These are phyloP conservation scores for Ophiostoma tasmaniense DNA, from an alignment of 2,329 filamentous ascomycete species.

Conservation along the genomic window DNA sequence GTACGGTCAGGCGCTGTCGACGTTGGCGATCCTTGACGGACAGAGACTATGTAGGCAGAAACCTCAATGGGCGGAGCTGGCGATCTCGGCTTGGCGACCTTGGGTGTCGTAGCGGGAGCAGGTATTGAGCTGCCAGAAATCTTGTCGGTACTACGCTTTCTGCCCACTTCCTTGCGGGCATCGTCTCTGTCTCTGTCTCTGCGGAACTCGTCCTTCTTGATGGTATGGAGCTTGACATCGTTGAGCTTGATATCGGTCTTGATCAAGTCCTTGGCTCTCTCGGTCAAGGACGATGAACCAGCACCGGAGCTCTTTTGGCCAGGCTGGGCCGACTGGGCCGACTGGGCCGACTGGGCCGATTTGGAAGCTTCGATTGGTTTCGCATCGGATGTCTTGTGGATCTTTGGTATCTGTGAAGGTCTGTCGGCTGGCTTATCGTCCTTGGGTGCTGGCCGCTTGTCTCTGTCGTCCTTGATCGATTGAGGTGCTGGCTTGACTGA, in stretches of 20 bases:
- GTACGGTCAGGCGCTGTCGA: conserved; percentile 13
- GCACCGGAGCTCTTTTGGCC: background rate
- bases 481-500: background rate
- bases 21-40: conserved; percentile 8
- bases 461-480: background rate
- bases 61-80: background rate
- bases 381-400: background rate
- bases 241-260: background rate
- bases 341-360: background rate
- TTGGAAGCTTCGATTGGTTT: background rate
- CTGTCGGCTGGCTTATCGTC: background rate
- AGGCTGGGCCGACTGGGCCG: background rate
- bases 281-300: background rate
- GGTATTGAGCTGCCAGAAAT: background rate
- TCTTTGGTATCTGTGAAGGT: background rate
- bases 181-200: background rate
- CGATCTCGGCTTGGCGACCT: background rate
- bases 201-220: background rate
- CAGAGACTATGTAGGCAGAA: conserved; percentile 14
- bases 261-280: background rate
- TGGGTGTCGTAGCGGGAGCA: background rate
- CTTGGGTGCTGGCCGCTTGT: conserved; percentile 2
- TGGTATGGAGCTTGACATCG: background rate
- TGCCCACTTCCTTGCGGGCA: background rate
- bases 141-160: conserved; percentile 2